Evolutionary conservation across 2,329 filamentous ascomycete genomes (phyloP).

Genomic region (Sordariomycetes sp.): DNA sequence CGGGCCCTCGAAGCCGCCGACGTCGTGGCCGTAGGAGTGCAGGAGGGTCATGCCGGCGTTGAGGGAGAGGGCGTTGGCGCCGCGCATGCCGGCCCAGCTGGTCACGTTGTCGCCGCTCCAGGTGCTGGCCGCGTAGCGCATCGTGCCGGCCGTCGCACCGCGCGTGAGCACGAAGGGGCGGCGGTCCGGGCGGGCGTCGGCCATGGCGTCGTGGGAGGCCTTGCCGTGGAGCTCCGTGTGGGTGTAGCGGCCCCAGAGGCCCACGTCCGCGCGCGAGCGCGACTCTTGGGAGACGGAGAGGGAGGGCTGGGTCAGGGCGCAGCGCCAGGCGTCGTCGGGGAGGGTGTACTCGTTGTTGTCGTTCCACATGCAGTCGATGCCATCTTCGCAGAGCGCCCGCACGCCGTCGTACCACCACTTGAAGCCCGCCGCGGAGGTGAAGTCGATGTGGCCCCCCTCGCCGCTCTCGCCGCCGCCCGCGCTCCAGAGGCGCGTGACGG

Average conservation of each 20-base stretch:
- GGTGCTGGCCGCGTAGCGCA: constrained; percentile 59
- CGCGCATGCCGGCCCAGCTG: constrained; percentile 63
- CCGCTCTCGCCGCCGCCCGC: constrained; percentile 60
- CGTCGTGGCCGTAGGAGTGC: constrained; percentile 60
- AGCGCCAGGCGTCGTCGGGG: constrained; percentile 54
- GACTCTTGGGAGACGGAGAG: constrained; percentile 23
- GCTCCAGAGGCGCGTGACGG: constrained; percentile 57
- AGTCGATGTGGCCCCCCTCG: constrained; percentile 63
- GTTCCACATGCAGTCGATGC: constrained; percentile 69
- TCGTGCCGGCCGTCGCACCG: constrained; percentile 59
- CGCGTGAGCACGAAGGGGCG: constrained; percentile 61
- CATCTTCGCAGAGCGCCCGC: constrained; percentile 46
- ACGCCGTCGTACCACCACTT: constrained; percentile 65
- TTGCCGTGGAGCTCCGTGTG: constrained; percentile 64
- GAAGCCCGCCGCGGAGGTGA: constrained; percentile 56
- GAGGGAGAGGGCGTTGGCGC: constrained; percentile 57
- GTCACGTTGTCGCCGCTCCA: constrained; percentile 71
- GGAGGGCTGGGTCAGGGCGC: constrained; percentile 35
- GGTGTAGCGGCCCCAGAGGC: constrained; percentile 58
- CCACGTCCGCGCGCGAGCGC: constrained; percentile 34
- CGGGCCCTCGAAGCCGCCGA: constrained; percentile 65
- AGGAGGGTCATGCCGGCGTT: constrained; percentile 59
- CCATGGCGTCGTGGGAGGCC: constrained; percentile 56
- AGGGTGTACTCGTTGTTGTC: constrained; percentile 70
- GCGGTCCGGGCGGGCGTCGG: constrained; percentile 44